phyloP scores from a whole-genome alignment of 805 yeast genomes.

The Wickerhamiella azymoides region DNA sequence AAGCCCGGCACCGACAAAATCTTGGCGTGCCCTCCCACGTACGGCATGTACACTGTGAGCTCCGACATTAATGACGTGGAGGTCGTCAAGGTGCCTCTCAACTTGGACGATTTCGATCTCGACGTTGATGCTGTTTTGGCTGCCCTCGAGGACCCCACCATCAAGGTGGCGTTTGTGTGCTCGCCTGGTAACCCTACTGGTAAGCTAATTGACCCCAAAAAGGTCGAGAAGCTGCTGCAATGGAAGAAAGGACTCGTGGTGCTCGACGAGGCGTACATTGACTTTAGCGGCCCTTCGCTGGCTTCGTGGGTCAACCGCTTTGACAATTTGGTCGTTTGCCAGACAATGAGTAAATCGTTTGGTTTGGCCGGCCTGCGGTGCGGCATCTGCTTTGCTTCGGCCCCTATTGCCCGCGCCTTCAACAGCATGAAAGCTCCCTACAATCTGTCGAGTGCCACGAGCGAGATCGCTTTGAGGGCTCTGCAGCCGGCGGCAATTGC shows the following conservation, averaged over 20 bases:
- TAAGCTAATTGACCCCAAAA: conserved; percentile 36
- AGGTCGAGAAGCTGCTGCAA: conserved; percentile 36
- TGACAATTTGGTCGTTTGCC: conserved; percentile 76
- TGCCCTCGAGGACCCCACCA: conserved; percentile 42
- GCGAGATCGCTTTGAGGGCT: conserved; percentile 65
- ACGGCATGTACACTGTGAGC: conserved; percentile 91
- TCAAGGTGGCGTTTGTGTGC: conserved; percentile 71
- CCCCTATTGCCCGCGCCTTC: conserved; percentile 47
- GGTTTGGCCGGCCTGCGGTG: conserved; percentile 91
- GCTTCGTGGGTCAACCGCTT: conserved; percentile 67
- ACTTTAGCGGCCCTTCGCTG: conserved; percentile 65
- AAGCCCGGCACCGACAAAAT: conserved; percentile 72
- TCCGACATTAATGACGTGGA: conserved; percentile 82
- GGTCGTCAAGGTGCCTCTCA: conserved; percentile 59
- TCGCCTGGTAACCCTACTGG: conserved; percentile 98
- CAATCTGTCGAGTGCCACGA: conserved; percentile 71
- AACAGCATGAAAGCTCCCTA: conserved; percentile 95
- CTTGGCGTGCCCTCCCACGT: conserved; percentile 85
- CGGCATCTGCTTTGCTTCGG: conserved; percentile 62
- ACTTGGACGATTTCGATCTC: conserved; percentile 40
- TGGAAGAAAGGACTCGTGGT: conserved; percentile 67
- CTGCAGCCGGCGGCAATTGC: conserved; percentile 42
- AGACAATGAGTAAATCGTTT: conserved; percentile 86
- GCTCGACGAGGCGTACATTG: conserved; percentile 91
- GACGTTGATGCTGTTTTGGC: conserved; percentile 42